Evolutionary conservation across 805 yeast species (phyloP), one percentile per base, ranked within the genome.

Genomic region (Wickerhamiella spandovensis): DNA sequence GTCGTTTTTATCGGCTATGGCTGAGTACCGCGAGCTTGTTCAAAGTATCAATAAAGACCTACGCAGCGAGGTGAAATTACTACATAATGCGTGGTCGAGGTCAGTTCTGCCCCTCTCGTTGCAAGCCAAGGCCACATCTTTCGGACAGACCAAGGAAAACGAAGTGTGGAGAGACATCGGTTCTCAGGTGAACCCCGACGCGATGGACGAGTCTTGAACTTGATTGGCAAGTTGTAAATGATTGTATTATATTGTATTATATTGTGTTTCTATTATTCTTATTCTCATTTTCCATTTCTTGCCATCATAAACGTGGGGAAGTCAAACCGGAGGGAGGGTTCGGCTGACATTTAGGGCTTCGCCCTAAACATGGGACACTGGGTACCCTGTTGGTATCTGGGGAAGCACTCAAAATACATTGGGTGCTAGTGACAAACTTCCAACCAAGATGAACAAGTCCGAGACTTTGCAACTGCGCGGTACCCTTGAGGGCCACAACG

Each of bases 401-500:
- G 54, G 54, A 24, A 52, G 41, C 39, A 44, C 48, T 21, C 49
- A 20, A 35, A 5, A 12, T 24, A 13, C 25, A 38, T n/a, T 44
- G 48, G 38, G 46, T 20, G 38, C 41, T 38, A 35, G 23, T 47
- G 9, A 30, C 32, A 18, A 12, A 42, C 45, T 48, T 21, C 24
- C 38, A 49, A 42, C 49, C 54, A 59, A 37, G 39, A 64, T 60
- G 61, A 61, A 62, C 57, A 62, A 56, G 57, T 60, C 62, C 61
- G 97, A 89, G 85, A 95, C 89, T 82, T 81, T 90, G 79, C 96
- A 90, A 75, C 85, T 92, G 74, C 89, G 97, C 83, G 99, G 97
- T 74, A 86, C 97, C 82, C 84, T 92, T 73, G 97, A 90, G 79
- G 96, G 86, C 72, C 60, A 57, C 61, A 55, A 53, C 59, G 66